phyloP scores from a whole-genome alignment of 1,284 basidiomycete genomes.

The Sparassis latifolia region DNA sequence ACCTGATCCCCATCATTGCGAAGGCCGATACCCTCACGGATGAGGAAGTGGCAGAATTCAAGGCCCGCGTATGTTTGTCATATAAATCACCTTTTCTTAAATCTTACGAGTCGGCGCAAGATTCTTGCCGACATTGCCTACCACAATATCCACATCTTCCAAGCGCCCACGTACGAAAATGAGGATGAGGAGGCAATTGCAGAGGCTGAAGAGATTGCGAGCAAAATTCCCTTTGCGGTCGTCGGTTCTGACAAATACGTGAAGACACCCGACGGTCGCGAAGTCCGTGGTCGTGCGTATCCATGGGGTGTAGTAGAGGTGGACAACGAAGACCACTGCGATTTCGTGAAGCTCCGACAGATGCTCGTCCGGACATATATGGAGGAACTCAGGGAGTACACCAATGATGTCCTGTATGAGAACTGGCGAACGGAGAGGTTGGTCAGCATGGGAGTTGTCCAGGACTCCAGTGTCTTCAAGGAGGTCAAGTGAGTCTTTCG shows the following conservation, averaged over 20 bases:
- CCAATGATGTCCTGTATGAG: slow-evolving; percentile 91
- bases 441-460: slow-evolving; percentile 90
- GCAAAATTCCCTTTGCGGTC: slow-evolving; percentile 96
- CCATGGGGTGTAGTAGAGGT: slow-evolving; percentile 98
- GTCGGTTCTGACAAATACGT: slow-evolving; percentile 88
- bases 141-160: slow-evolving; percentile 94
- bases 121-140: slow-evolving; percentile 87
- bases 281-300: slow-evolving; percentile 88
- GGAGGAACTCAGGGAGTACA: slow-evolving; percentile 95
- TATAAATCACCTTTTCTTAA: not conserved
- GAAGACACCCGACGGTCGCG: slow-evolving; percentile 75
- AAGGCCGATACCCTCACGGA: slow-evolving; percentile 96
- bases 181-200: slow-evolving; percentile 96
- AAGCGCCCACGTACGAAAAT: slow-evolving; percentile 91
- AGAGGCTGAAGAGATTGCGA: slow-evolving; percentile 92
- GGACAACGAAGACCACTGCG: slow-evolving; percentile 96
- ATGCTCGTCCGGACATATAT: slow-evolving; percentile 98
- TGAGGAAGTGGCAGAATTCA: slow-evolving; percentile 89
- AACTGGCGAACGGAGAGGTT: slow-evolving; percentile 95
- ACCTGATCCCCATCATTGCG: slow-evolving; percentile 94
- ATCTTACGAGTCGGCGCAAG: slow-evolving; percentile 31
- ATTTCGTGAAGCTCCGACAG: slow-evolving; percentile 96
- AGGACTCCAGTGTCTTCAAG: slow-evolving; percentile 95
- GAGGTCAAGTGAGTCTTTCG: slow-evolving; percentile 82
- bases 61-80: slow-evolving; percentile 63